These are phyloP conservation scores for Cucurbita argyrosperma DNA, from an alignment of 306 rosid species.

Conservation along the genomic window DNA sequence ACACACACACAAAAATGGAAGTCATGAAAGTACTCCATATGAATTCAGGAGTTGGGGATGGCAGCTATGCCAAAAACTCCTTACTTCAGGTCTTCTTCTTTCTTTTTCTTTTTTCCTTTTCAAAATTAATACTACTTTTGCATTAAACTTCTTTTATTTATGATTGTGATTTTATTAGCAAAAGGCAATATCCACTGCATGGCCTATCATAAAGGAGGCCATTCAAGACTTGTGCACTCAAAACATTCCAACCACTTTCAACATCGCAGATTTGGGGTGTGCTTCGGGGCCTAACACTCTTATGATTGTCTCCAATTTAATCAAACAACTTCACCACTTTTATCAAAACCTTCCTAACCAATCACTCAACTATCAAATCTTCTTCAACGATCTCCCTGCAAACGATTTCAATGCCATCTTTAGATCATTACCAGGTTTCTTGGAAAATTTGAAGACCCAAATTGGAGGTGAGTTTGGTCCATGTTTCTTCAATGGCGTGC, in stretches of 20 bases:
- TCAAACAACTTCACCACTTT: too few relatives aligned
- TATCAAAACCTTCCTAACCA: neutral
- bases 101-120: too few relatives aligned
- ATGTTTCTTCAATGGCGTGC: neutral
- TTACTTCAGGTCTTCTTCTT: neutral
- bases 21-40: too few relatives aligned
- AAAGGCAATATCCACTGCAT: neutral
- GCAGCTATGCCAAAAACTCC: neutral
- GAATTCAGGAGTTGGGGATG: neutral
- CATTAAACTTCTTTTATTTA: too few relatives aligned
- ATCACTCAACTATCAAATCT: neutral
- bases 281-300: neutral
- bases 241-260: neutral
- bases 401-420: neutral
- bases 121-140: too few relatives aligned
- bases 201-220: neutral
- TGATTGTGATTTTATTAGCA: too few relatives aligned
- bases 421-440: neutral
- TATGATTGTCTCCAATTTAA: neutral
- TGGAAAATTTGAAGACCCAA: neutral
- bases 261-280: neutral
- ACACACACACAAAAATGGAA: too few relatives aligned
- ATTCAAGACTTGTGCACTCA: neutral
- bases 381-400: neutral
- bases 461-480: neutral